Base-by-base conservation (phyloP, 352 stramenopile species). In the Phytophthora colocasiae region DNA sequence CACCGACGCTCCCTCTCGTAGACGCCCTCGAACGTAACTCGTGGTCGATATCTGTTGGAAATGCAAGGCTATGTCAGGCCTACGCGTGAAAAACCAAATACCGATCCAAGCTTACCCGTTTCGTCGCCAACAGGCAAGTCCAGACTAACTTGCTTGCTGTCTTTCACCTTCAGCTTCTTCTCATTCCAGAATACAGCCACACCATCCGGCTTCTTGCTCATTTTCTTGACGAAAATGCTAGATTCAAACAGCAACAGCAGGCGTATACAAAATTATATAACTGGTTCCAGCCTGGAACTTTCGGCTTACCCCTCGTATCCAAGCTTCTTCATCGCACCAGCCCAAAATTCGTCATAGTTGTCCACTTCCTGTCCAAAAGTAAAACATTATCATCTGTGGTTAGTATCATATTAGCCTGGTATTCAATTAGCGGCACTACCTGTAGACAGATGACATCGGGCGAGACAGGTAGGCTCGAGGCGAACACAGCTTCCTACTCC, bases 361-460 rank as follows among this genome's bases (percentile, higher is more conserved):
- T 95, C 87, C 10, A 89, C 82, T 81, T 95, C 87, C 87, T 94
- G 54, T 32, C 11, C 1, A 53, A n/a, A 44, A 27, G 22, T 29
- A 12, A n/a, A 62, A n/a, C 11, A 34, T 19, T 38, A 66, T 26
- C 29, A 53, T 8, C 17, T 36, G 29, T 0, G 14, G 26, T 56
- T 15, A 49, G 12, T 4, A 45, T 11, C 8, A 17, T 6, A 15
- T 31, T 7, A 36, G 9, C 31, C 31, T 3, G 31, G 8, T 36
- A 14, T 36, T 36, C 31, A 14, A 14, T 10, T 36, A 36, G 31
- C 31, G 31, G 31, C 31, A 8, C 45, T 58, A 93, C 87, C 81
- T 95, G 87, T 15, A 95, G 60, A 45, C 87, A 94, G 46, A 95
- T 80, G 32, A 95, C 71, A 51, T 93, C 76, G 2, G 87, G 83